Conservation (phyloP, 2,329 filamentous ascomycete species). For the Phaeosphaeria sp. region DNA sequence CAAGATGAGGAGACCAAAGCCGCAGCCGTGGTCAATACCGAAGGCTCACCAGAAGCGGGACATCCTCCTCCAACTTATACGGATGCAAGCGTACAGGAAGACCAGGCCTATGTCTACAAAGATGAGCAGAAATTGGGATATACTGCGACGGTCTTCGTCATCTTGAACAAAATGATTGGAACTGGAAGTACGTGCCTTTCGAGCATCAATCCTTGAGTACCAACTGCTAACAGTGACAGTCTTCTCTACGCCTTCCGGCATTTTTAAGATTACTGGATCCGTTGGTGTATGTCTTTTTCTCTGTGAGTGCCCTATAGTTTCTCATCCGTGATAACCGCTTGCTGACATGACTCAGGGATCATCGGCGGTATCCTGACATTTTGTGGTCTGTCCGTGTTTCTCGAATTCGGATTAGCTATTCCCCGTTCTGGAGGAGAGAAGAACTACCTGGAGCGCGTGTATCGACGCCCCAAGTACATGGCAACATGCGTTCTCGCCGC, state of each 20-base stretch:
- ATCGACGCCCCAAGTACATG: conserved; percentile 64
- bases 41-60: conserved; percentile 4
- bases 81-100: conserved; percentile 37
- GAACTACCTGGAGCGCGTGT: conserved; percentile 71
- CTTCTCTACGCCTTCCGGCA: conserved; percentile 65
- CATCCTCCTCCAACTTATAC: conserved; percentile 22
- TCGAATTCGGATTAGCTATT: conserved; percentile 69
- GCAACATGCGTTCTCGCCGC: conserved; percentile 66
- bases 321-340: too few species aligned
- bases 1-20: conserved; percentile 29
- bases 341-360: too few species aligned
- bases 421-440: conserved; percentile 70
- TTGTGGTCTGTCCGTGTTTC: conserved; percentile 66
- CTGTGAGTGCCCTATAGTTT: too few species aligned
- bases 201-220: not conserved
- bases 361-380: conserved; percentile 62
- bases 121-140: conserved; percentile 44
- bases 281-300: conserved; percentile 62
- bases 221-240: conserved; percentile 32
- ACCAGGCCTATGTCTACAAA: conserved; percentile 40
- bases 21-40: conserved; percentile 17
- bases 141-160: conserved; percentile 43
- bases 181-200: conserved; percentile 30
- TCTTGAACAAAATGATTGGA: conserved; percentile 43
- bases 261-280: conserved; percentile 62